Conservation (phyloP, 2,329 filamentous ascomycete genomes). For the Albophoma yamanashiensis region DNA sequence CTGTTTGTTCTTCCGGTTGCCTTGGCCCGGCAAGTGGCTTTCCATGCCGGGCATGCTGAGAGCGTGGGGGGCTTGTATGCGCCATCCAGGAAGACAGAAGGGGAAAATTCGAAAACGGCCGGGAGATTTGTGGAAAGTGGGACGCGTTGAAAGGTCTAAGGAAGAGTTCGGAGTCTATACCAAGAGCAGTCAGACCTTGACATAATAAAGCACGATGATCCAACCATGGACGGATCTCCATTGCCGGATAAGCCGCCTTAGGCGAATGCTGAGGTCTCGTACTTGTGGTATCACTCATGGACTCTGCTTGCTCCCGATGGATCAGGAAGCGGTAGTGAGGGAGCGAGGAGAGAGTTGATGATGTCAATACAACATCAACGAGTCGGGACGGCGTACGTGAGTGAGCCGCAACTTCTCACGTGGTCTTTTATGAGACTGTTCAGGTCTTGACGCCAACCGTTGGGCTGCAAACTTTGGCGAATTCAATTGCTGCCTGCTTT, state of each 20-base stretch:
- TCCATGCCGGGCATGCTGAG: not conserved
- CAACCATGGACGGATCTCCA: slow-evolving; percentile 6
- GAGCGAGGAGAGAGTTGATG: not conserved
- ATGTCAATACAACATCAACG: not conserved
- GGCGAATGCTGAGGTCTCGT: not conserved
- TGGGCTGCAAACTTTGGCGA: too few relatives aligned
- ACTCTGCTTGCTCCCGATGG: not conserved
- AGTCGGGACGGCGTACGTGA: too few relatives aligned
- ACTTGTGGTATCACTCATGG: not conserved
- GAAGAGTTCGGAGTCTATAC: slow-evolving; percentile 11
- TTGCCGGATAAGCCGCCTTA: not conserved
- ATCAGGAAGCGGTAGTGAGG: not conserved
- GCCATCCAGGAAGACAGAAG: slow-evolving; percentile 3
- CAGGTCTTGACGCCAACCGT: too few relatives aligned
- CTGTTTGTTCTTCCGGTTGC: slow-evolving; percentile 12
- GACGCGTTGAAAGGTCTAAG: slow-evolving; percentile 1
- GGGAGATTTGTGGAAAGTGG: slow-evolving; percentile 10
- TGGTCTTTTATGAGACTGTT: too few relatives aligned
- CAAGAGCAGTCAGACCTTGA: slow-evolving; percentile 20
- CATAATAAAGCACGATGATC: slow-evolving; percentile 27
- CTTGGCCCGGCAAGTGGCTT: slow-evolving; percentile 1
- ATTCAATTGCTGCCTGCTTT: too few relatives aligned
- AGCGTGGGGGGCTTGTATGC: slow-evolving; percentile 2
- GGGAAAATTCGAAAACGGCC: slow-evolving; percentile 1
- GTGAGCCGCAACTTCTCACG: not conserved